A percentile compares a stretch with the other conserved stretches of the same genome.
These are phyloP conservation scores for Geotrichum europaeum DNA, from an alignment of 1,139 yeast genomes.

Conservation along the genomic window DNA sequence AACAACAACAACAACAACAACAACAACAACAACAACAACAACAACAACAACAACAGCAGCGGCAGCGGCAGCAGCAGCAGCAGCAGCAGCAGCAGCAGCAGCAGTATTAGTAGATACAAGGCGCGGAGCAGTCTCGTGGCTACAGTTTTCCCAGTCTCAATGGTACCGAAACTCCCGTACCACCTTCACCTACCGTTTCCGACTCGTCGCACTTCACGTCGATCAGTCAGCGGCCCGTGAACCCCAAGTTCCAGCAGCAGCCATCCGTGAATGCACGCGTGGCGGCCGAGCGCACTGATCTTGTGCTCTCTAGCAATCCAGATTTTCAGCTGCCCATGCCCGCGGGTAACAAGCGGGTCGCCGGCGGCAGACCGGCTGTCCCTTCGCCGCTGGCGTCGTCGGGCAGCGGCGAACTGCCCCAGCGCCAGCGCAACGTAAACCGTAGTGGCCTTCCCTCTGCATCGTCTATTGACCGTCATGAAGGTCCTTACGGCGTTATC, in stretches of 20 bases:
- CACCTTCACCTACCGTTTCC: slow-evolving; percentile 32
- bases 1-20: neutral
- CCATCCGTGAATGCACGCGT: neutral
- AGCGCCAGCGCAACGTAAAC: neutral
- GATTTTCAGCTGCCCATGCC: slow-evolving; percentile 11
- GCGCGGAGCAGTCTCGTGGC: neutral
- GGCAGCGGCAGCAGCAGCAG: neutral
- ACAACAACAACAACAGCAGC: neutral
- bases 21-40: neutral
- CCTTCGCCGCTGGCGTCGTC: slow-evolving; percentile 1
- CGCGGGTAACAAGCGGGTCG: neutral
- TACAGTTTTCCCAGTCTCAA: neutral
- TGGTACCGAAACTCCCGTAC: neutral
- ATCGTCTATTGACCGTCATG: neutral
- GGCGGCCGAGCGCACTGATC: slow-evolving; percentile 1
- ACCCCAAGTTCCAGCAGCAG: slow-evolving; percentile 37
- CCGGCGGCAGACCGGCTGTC: neutral
- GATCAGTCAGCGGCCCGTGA: slow-evolving; percentile 72
- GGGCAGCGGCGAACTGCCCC: neutral
- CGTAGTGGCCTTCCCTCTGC: neutral
- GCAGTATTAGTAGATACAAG: neutral
- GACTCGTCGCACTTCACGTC: slow-evolving; percentile 63
- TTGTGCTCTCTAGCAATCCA: slow-evolving; percentile 7
- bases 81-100: neutral
- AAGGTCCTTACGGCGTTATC: slow-evolving; percentile 5